These are phyloP conservation scores for Wickerhamomyces canadensis DNA, from an alignment of 805 yeast genomes.

Conservation along the genomic window DNA sequence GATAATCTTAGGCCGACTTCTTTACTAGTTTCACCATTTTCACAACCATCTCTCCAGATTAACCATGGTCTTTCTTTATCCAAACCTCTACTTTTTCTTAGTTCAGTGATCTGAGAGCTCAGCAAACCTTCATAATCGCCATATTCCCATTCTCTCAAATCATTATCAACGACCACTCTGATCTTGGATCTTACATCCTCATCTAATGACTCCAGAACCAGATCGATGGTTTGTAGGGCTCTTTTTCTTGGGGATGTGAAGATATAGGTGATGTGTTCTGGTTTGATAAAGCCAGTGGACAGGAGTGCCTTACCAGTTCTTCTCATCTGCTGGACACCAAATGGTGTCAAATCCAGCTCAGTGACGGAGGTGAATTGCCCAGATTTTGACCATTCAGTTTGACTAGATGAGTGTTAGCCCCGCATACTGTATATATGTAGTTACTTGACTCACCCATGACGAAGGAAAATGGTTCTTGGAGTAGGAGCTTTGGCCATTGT, in stretches of 20 bases:
- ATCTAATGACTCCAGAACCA: conserved; percentile 48
- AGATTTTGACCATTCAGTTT: conserved; percentile 92
- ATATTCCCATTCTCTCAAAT: conserved; percentile 91
- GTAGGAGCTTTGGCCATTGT: conserved; percentile 29
- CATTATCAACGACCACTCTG: conserved; percentile 49
- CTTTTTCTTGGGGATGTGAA: conserved; percentile 78
- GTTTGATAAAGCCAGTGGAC: conserved; percentile 59
- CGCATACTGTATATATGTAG: not conserved
- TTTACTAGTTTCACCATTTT: conserved; percentile 70
- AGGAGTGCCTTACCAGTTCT: conserved; percentile 70
- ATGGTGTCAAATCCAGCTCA: conserved; percentile 70
- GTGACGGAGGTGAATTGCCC: conserved; percentile 91
- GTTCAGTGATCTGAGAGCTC: conserved; percentile 58
- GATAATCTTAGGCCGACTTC: conserved; percentile 73
- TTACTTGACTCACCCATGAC: conserved; percentile 49
- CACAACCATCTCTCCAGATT: conserved; percentile 93
- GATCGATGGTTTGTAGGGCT: conserved; percentile 68
- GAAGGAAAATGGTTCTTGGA: conserved; percentile 67
- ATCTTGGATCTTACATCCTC: conserved; percentile 37
- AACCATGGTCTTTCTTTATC: conserved; percentile 52
- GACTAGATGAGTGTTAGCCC: conserved; percentile 28
- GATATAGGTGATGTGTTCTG: conserved; percentile 54
- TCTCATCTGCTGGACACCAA: conserved; percentile 72
- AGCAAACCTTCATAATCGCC: conserved; percentile 90
- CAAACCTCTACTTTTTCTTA: conserved; percentile 57